Conservation (phyloP, 345 rosid genomes). For the Physaria fendleri region DNA sequence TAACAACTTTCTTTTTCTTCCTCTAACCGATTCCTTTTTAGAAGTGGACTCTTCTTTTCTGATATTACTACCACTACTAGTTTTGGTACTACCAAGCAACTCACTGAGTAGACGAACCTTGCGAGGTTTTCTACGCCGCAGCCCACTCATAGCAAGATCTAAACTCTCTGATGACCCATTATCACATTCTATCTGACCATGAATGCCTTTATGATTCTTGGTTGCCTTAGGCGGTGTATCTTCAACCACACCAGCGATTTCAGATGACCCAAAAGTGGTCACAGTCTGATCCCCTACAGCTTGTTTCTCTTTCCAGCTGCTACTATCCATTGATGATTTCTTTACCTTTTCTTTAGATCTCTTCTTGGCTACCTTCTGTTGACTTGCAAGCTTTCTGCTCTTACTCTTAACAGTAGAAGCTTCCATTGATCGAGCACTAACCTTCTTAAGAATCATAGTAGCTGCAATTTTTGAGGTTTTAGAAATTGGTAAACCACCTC, state of each 20-base stretch:
- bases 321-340: too few relatives aligned
- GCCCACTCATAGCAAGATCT: slow-evolving; percentile 49
- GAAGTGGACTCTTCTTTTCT: slow-evolving; percentile 34
- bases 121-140: slow-evolving; percentile 52
- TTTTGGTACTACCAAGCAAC: slow-evolving; percentile 43
- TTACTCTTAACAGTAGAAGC: slow-evolving; percentile 13
- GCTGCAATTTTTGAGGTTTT: slow-evolving; percentile 19
- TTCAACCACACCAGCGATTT: too few relatives aligned
- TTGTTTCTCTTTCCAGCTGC: slow-evolving; percentile 18
- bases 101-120: slow-evolving; percentile 77
- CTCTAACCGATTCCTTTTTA: slow-evolving; percentile 29
- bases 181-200: slow-evolving; percentile 31
- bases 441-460: slow-evolving; percentile 6
- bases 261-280: too few relatives aligned
- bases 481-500: background rate
- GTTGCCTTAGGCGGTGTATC: too few relatives aligned
- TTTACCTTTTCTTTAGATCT: too few relatives aligned
- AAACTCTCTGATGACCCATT: slow-evolving; percentile 54
- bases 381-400: slow-evolving; percentile 9
- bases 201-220: slow-evolving; percentile 26
- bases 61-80: slow-evolving; percentile 6
- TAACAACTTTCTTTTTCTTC: slow-evolving; percentile 51
- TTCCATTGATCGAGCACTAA: background rate
- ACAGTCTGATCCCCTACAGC: slow-evolving; percentile 25
- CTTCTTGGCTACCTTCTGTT: too few relatives aligned